Conservation (phyloP, 257 asterid species). For the Lithospermum erythrorhizon region DNA sequence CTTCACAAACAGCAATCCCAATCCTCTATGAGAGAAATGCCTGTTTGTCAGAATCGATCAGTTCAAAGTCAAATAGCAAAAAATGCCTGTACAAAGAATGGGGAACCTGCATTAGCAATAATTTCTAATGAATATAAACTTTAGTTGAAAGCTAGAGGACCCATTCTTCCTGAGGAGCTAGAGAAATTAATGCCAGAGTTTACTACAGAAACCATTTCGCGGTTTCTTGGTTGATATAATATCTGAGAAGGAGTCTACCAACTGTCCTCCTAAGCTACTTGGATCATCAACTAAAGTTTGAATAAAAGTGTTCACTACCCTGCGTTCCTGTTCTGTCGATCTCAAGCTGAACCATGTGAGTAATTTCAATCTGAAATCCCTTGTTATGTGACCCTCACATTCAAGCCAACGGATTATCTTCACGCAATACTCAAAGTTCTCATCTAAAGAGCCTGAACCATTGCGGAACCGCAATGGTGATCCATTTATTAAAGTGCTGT, state of each 20-base stretch:
- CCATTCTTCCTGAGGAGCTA: constrained; percentile 3
- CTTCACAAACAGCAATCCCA: no score
- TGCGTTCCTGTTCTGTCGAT: constrained; percentile 80
- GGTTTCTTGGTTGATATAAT: constrained; percentile 34
- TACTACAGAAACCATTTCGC: constrained; percentile 35
- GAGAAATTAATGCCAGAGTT: constrained; percentile 35
- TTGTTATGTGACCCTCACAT: constrained; percentile 64
- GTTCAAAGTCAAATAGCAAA: constrained; percentile 15
- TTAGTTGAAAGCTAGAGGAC: constrained; percentile 3
- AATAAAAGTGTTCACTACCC: constrained; percentile 82
- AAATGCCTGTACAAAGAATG: constrained; percentile 21
- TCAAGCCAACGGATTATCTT: constrained; percentile 86
- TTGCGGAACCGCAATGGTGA: constrained; percentile 39
- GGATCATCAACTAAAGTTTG: constrained; percentile 76
- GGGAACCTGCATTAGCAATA: constrained; percentile 16
- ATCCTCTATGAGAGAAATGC: no score
- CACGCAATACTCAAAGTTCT: constrained; percentile 74
- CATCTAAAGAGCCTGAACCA: constrained; percentile 53
- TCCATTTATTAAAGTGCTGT: constrained; percentile 81
- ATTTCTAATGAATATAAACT: constrained; percentile 9
- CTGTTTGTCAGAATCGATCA: constrained; percentile 12
- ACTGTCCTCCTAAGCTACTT: constrained; percentile 64
- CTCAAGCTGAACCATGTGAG: constrained; percentile 91
- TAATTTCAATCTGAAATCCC: constrained; percentile 72
- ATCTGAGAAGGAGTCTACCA: constrained; percentile 42